Percentiles rank a stretch among this genome's conserved stretches.
Conservation (phyloP, 495 filamentous ascomycete genomes). For the Penicillium lividum region DNA sequence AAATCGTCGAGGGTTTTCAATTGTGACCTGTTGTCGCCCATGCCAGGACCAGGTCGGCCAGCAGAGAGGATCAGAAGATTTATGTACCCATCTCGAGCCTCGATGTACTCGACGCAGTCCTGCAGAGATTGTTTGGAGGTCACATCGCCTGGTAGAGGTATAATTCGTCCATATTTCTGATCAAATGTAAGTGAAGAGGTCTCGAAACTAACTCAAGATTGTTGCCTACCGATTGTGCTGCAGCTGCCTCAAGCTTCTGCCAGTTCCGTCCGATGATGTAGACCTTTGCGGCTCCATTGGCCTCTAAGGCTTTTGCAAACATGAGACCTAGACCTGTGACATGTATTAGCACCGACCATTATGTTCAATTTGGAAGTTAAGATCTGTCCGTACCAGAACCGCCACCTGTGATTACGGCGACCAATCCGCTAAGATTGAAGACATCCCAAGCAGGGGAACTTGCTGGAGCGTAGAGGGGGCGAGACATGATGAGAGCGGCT, state of each 20-base stretch:
- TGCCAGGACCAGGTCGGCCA: neutral
- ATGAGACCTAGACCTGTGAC: neutral
- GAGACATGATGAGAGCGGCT: too few species aligned
- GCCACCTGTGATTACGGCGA: conserved; percentile 1
- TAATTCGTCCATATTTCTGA: neutral
- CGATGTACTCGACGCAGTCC: neutral
- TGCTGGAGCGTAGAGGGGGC: too few species aligned
- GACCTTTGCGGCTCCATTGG: conserved; percentile 1
- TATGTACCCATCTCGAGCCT: neutral
- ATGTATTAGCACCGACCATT: too few species aligned
- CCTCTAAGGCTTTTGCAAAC: neutral
- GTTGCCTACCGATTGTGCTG: too few species aligned
- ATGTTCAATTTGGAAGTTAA: too few species aligned
- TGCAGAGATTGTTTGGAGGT: neutral
- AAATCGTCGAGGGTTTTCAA: neutral
- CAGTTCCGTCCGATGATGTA: neutral
- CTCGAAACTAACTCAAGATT: too few species aligned
- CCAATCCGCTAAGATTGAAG: neutral
- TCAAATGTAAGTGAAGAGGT: too few species aligned
- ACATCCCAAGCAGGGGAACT: too few species aligned
- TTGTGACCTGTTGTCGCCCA: too few species aligned
- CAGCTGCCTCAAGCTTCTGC: neutral
- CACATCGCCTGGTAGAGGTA: neutral
- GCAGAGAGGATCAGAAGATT: neutral
- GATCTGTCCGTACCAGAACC: neutral